These are phyloP conservation scores for Adiantum capillusveneris DNA, from an alignment of 75 land plant species.

Conservation along the genomic window DNA sequence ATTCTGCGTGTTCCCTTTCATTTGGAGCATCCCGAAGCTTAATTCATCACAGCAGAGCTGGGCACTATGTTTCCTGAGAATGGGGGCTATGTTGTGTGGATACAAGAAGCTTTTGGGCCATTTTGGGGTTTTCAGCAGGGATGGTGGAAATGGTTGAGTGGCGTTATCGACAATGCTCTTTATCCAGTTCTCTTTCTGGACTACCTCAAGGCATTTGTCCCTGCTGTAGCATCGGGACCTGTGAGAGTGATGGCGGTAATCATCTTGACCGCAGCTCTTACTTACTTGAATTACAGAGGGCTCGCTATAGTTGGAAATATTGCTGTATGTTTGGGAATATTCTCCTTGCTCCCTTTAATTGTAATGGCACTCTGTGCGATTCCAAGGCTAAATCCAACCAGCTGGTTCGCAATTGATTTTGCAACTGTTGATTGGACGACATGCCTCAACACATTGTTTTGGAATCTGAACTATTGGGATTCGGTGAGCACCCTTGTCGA, in stretches of 20 bases:
- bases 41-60: slow-evolving; percentile 75
- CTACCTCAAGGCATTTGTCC: too few relatives aligned
- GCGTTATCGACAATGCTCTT: too few relatives aligned
- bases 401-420: slow-evolving; percentile 46
- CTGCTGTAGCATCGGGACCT: slow-evolving; percentile 38
- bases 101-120: slow-evolving; percentile 64
- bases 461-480: slow-evolving; percentile 90
- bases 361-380: slow-evolving; percentile 50
- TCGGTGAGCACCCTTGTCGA: too few relatives aligned
- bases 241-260: slow-evolving; percentile 37
- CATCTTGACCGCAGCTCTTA: slow-evolving; percentile 35
- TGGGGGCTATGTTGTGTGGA: slow-evolving; percentile 63
- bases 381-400: slow-evolving; percentile 42
- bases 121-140: too few relatives aligned
- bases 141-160: slow-evolving; percentile 66
- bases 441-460: too few relatives aligned
- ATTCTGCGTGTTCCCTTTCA: slow-evolving; percentile 52
- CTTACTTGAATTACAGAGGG: slow-evolving; percentile 63
- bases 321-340: slow-evolving; percentile 42
- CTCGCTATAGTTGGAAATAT: slow-evolving; percentile 64
- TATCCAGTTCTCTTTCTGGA: too few relatives aligned
- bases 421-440: slow-evolving; percentile 43
- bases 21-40: slow-evolving; percentile 79
- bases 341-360: slow-evolving; percentile 57
- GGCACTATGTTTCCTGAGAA: too few relatives aligned